Percentiles rank a stretch among this genome's conserved stretches.
Evolutionary conservation across 1,284 basidiomycete species (phyloP).

Genomic region (Polyporus tsugae): DNA sequence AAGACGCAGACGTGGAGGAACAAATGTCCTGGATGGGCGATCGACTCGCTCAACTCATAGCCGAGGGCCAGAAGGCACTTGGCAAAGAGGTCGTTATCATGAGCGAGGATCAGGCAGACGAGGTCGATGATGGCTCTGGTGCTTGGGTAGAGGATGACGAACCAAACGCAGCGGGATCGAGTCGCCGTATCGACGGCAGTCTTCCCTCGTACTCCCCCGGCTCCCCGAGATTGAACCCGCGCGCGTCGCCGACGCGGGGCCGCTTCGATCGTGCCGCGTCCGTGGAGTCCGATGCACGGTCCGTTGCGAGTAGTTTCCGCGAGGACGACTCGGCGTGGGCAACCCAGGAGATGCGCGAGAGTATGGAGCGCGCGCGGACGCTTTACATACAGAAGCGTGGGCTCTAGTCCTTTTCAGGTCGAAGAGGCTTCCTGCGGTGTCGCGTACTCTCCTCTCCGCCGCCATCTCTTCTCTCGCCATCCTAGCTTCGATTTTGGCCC

Average conservation of each 20-base stretch:
- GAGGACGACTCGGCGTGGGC: conserved; percentile 56
- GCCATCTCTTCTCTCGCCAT: neutral
- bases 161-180: conserved; percentile 37
- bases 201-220: conserved; percentile 42
- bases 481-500: neutral
- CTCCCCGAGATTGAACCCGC: conserved; percentile 36
- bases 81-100: conserved; percentile 75
- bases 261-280: conserved; percentile 44
- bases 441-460: conserved; percentile 1
- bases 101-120: conserved; percentile 75
- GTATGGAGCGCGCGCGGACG: conserved; percentile 68
- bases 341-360: conserved; percentile 67
- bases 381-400: conserved; percentile 42
- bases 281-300: conserved; percentile 42
- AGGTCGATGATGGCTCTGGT: conserved; percentile 75
- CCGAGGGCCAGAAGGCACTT: conserved; percentile 76
- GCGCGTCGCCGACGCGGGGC: conserved; percentile 44
- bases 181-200: conserved; percentile 38
- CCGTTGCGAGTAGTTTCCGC: conserved; percentile 39
- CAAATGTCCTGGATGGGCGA: conserved; percentile 83
- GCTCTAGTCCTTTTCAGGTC: conserved; percentile 10
- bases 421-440: neutral
- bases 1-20: conserved; percentile 46
- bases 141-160: conserved; percentile 56
- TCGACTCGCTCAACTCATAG: conserved; percentile 69